Evolutionary conservation across 2,329 filamentous ascomycete species (phyloP), one percentile per base, ranked within the genome.

Genomic region (Ambrosiella xylebori): DNA sequence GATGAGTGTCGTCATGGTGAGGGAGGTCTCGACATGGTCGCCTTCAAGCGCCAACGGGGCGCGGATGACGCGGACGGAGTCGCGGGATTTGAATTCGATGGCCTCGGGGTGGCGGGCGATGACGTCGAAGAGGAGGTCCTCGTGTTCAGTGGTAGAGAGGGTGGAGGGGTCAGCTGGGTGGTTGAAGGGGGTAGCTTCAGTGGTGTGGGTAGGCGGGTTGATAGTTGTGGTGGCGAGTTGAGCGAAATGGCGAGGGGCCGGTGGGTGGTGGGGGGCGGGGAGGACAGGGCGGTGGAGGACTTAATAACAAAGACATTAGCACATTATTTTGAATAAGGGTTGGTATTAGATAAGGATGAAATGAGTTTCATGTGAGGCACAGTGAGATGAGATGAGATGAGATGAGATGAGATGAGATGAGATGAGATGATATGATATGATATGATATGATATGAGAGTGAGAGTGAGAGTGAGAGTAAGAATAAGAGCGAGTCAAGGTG

Each of bases 121-220:
- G n/a, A 60, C 59, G 39, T 60, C 59, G 49, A 60, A 55, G 6
- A 60, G 59, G 12, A 60, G 55, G 35, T 60, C 50, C 49, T 60
- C 59, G 19, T 60, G 59, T 27, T 60, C 49, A 35, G 37, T 51
- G 55, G 50, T 54, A 11, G 55, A 41, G 8, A 60, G 51, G 7
- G 55, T 40, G n/a, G 54, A 40, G 37, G 55, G 55, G 15, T 60
- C 56, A 35, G 52, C 52, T 35, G 49, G 19, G 40, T 57, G 56
- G 51, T 56, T 38, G 51, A 60, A 60, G 13, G 54, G 47, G 19
- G 44, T 50, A n/a, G 50, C 49, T 36, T 47, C 55, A 5, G 57
- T 51, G 19, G 55, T 27, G 27, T 27, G 27, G 38, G 59, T 35
- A 5, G 59, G 52, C 11, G 44, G 7, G 44, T 27, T 27, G 13